Evolutionary conservation across 1,284 basidiomycete species (phyloP).

Genomic region (Cutaneotrichosporon sp.): DNA sequence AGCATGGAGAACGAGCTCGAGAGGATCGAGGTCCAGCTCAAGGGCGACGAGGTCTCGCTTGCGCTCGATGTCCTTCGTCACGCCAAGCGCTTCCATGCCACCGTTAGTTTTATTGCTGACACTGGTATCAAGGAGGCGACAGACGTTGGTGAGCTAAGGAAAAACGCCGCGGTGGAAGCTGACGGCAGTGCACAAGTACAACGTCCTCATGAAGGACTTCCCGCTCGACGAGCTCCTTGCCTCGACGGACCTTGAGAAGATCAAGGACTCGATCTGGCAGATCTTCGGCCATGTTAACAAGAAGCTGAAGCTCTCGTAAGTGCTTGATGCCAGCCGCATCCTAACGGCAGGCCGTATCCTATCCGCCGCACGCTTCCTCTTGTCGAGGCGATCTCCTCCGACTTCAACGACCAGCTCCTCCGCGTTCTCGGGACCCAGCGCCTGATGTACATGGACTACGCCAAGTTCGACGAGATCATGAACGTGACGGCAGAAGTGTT

Average conservation of each 20-base stretch:
- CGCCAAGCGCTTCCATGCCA: slow-evolving; percentile 95
- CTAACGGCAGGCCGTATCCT: slow-evolving; percentile 67
- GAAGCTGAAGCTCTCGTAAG: slow-evolving; percentile 78
- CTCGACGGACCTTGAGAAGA: slow-evolving; percentile 92
- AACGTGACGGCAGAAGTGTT: slow-evolving; percentile 78
- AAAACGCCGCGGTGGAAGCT: not conserved
- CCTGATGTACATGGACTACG: slow-evolving; percentile 89
- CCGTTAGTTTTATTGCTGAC: slow-evolving; percentile 96
- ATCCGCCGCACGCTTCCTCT: slow-evolving; percentile 92
- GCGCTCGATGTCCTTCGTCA: slow-evolving; percentile 94
- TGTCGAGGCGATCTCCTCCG: slow-evolving; percentile 94
- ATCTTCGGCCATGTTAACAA: slow-evolving; percentile 95
- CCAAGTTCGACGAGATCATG: slow-evolving; percentile 85
- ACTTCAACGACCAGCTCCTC: slow-evolving; percentile 92
- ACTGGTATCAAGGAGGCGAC: slow-evolving; percentile 92
- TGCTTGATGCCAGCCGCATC: not conserved
- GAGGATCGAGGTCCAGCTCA: slow-evolving; percentile 85
- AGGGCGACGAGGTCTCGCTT: slow-evolving; percentile 88
- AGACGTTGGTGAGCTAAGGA: slow-evolving; percentile 66
- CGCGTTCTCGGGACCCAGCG: slow-evolving; percentile 87
- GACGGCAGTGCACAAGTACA: slow-evolving; percentile 86
- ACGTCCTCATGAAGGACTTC: slow-evolving; percentile 98
- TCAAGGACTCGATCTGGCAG: slow-evolving; percentile 78
- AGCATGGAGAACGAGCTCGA: slow-evolving; percentile 91
- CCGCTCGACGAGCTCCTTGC: slow-evolving; percentile 94